Base-by-base conservation (phyloP, 805 yeast species). In the Saccharomyces jurei region DNA sequence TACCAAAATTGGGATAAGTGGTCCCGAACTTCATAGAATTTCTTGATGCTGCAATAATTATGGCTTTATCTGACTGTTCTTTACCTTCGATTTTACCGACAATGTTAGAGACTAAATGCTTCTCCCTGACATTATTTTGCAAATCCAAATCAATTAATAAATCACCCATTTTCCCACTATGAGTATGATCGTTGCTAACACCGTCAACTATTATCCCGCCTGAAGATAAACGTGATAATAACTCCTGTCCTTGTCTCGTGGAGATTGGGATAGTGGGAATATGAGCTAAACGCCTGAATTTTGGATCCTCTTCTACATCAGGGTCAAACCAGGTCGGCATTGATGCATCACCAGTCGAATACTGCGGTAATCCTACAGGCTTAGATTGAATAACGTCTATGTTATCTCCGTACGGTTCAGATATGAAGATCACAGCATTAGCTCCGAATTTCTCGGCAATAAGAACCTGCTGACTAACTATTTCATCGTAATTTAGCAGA, bases 181-280 rank as follows among this genome's bases (percentile, higher is more conserved):
- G 55, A 46, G 30, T 36, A 9, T 53, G 55, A 50, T 59, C 53
- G 3, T 57, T 56, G n/a, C 46, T 36, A 9, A 52, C 56, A 50
- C 57, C 54, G 2, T 57, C 56, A 21, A 63, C 58, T 14, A 61
- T 51, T 1, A 63, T 50, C 25, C 64, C 67, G 9, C 61, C 63
- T 21, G 64, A 59, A 28, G 61, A 52, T 14, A 72, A 48, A 28
- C 58, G 55, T 1, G 60, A 50, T 50, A 65, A 75, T 32, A 80
- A 72, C 36, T 59, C 71, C 36, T 64, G 65, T 4, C 85, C 89
- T 62, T 87, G 94, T 31, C 75, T 74, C 80, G 86, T 82, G 0
- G 96, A 83, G 2, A 89, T 72, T 0, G 96, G 89, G 0, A 87
- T 73, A 9, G 86, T 77, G 0, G 96, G 96, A 3, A 91, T 80